Evolutionary conservation across 129 eudicot species (phyloP), one percentile per base, ranked within the genome.

Genomic region (Flaveria robusta): DNA sequence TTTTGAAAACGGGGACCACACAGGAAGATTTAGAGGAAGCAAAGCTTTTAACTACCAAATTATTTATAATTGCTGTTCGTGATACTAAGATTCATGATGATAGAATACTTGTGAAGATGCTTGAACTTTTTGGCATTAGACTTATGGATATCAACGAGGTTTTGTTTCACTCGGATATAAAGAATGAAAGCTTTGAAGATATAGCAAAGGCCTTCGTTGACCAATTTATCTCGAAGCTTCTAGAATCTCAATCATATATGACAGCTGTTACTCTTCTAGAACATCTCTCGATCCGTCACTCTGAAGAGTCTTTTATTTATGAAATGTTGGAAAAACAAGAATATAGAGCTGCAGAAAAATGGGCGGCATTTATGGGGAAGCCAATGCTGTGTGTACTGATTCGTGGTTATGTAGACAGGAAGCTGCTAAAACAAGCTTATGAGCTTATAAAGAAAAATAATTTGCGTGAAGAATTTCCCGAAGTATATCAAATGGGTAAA

Each of bases 261-360:
- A 74, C 79, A 2, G 95, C 94, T 71, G 97, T 95, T 42, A 82
- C 85, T 51, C 79, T 91, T 75, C 75, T 89, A 46, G 89, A 83
- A 76, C 97, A 88, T 74, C 83, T 95, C 85, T 79, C 88, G 56
- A 83, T 95, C 54, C 87, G 76, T 50, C 74, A 85, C n/a, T 79
- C 83, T 69, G 94, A 88, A 27, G 94, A 89, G 74, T 76, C 95
- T 18, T 87, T 91, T 79, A 84, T 95, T 20, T 54, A 31, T 64
- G 85, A 77, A 66, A 83, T 95, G 87, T 49, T 95, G 83, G 90
- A 91, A 74, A 74, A 59, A 66, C 80, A 83, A 74, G 89, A 95
- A 43, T 85, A 73, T 23, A 77, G 81, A 83, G 96, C 92, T 9
- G 99, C 99, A 24, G 97, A 91, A 76, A 91, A 91, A 86, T 95